Conservation (phyloP, 1,284 basidiomycete species). For the Papiliotrema flavescens region DNA sequence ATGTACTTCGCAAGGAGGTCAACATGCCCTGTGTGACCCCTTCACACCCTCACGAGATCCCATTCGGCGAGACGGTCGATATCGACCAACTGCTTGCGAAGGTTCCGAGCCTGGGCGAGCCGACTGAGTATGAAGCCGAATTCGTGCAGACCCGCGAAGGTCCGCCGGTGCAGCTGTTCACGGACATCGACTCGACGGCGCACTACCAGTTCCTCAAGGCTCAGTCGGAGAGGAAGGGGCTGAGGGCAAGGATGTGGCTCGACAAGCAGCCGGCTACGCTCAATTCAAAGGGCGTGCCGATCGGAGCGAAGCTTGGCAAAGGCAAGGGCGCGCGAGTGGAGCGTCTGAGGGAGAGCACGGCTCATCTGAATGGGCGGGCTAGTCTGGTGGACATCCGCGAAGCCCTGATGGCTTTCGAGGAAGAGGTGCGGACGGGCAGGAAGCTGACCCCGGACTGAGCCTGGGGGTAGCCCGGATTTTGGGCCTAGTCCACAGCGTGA, state of each 20-base stretch:
- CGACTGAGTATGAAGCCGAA: conserved; percentile 3
- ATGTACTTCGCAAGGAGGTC: conserved; percentile 89
- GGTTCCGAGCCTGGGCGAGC: neutral
- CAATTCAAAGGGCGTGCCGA: neutral
- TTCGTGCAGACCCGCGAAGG: neutral
- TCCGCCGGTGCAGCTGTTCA: conserved; percentile 30
- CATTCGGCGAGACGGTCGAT: conserved; percentile 78
- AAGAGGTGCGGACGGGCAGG: neutral
- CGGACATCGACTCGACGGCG: conserved; percentile 19
- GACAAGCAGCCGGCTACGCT: conserved; percentile 9
- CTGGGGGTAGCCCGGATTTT: no score
- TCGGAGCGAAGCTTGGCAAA: neutral
- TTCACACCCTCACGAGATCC: conserved; percentile 76
- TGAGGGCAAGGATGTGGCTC: conserved; percentile 23
- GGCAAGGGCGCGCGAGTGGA: neutral
- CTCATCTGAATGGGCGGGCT: neutral
- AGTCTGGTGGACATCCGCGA: neutral
- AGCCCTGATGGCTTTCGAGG: neutral
- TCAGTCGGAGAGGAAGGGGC: conserved; percentile 18
- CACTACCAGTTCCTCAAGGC: conserved; percentile 35
- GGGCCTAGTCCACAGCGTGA: no score
- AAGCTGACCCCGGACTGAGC: neutral
- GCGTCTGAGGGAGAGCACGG: neutral
- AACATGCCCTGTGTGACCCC: conserved; percentile 95
- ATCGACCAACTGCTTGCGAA: conserved; percentile 52